Percentiles rank a stretch among this genome's conserved stretches.
These are phyloP conservation scores for Clonostachys sp. DNA, from an alignment of 2,329 filamentous ascomycete species.

Conservation along the genomic window DNA sequence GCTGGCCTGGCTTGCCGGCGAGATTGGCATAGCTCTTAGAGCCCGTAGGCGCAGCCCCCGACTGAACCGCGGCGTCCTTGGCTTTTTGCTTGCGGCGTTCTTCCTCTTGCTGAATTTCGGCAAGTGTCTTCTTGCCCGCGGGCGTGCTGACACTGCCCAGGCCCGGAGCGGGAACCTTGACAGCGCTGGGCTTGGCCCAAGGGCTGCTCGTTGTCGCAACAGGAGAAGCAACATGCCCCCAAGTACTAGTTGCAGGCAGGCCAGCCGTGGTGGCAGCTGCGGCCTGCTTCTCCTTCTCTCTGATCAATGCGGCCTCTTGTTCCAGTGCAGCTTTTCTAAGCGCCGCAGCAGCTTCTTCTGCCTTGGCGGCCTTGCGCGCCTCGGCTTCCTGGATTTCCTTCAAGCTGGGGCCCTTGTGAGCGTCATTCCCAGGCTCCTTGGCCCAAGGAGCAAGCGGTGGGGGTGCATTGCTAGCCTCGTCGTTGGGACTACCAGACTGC, in stretches of 20 bases:
- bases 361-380: conserved; percentile 85
- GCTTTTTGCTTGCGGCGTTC: conserved; percentile 81
- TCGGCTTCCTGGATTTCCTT: conserved; percentile 97
- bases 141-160: conserved; percentile 12
- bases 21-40: conserved; percentile 95
- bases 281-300: conserved; percentile 55
- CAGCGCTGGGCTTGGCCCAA: conserved; percentile 60
- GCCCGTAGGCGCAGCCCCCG: conserved; percentile 38
- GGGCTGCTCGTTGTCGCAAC: conserved; percentile 56
- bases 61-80: conserved; percentile 42
- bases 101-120: conserved; percentile 96
- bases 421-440: conserved; percentile 68
- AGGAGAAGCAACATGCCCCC: conserved; percentile 71
- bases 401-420: conserved; percentile 81
- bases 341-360: conserved; percentile 75
- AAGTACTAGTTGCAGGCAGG: conserved; percentile 82
- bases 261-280: conserved; percentile 59
- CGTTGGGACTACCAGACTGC: conserved; percentile 71
- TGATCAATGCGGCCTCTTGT: conserved; percentile 62
- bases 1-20: conserved; percentile 64
- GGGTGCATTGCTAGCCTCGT: conserved; percentile 31
- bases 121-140: conserved; percentile 77
- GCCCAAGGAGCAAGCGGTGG: conserved; percentile 92
- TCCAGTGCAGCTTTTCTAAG: conserved; percentile 75
- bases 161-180: conserved; percentile 27